Conservation (phyloP, 345 rosid species). For the Streptanthus diversifolius region DNA sequence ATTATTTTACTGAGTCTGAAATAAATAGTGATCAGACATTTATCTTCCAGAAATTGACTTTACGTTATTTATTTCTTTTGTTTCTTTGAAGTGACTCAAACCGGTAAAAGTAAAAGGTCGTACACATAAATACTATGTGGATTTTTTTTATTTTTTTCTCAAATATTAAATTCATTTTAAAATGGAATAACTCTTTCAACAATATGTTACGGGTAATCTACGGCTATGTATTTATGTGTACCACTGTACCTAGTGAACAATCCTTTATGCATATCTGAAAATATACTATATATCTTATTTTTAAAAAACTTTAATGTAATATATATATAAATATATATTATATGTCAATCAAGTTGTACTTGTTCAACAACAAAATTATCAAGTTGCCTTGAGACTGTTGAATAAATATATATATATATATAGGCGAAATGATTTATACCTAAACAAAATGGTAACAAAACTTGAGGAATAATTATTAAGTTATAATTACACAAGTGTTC, state of each 20-base stretch:
- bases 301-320: too few relatives aligned
- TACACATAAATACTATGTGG: not conserved
- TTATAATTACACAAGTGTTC: not conserved
- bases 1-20: conserved; percentile 28
- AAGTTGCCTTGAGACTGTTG: not conserved
- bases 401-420: not conserved
- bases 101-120: conserved; percentile 32
- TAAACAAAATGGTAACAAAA: not conserved
- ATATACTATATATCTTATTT: conserved; percentile 11
- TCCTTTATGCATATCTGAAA: conserved; percentile 14
- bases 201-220: conserved; percentile 33
- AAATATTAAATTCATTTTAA: not conserved
- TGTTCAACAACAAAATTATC: conserved; percentile 10
- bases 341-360: conserved; percentile 14
- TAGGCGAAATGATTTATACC: not conserved
- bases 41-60: conserved; percentile 33
- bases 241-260: conserved; percentile 30
- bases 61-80: conserved; percentile 29
- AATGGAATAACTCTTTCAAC: conserved; percentile 23
- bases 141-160: not conserved
- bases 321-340: too few relatives aligned
- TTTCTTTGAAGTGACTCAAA: conserved; percentile 29
- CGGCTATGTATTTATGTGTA: conserved; percentile 32
- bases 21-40: conserved; percentile 39
- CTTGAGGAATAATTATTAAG: not conserved